These are phyloP conservation scores for Neurospora sp. DNA, from an alignment of 495 filamentous ascomycete genomes.

Conservation along the genomic window DNA sequence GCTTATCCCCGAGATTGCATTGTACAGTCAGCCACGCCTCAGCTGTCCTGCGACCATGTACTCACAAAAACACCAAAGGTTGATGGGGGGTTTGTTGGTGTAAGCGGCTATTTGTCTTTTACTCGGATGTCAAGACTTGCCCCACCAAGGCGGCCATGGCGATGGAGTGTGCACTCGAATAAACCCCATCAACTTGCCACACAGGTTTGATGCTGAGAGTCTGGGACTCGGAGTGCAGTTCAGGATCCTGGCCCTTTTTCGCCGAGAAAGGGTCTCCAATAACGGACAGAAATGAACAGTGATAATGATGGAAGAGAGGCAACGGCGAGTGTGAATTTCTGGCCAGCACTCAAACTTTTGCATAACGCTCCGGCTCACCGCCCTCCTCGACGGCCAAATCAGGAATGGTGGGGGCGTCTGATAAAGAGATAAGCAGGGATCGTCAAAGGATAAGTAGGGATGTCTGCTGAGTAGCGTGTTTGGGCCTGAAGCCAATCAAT, in stretches of 20 bases:
- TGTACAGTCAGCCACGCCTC: neutral
- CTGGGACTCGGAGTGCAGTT: neutral
- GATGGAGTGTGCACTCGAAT: neutral
- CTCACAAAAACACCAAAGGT: neutral
- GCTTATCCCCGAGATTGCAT: neutral
- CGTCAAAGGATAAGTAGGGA: conserved; percentile 9
- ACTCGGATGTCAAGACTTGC: neutral
- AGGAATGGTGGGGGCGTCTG: conserved; percentile 8
- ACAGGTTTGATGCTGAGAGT: neutral
- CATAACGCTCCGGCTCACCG: conserved; percentile 16
- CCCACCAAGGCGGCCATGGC: neutral
- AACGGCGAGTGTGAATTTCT: neutral
- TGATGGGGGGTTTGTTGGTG: neutral
- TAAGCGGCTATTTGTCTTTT: too few relatives aligned
- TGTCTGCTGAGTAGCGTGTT: conserved; percentile 4
- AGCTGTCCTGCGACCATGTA: neutral
- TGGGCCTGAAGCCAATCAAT: conserved; percentile 13
- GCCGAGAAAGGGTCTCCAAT: neutral
- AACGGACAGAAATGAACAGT: neutral
- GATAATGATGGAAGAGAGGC: neutral
- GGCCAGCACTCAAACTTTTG: conserved; percentile 8
- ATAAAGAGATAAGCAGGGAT: conserved; percentile 25
- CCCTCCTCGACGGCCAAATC: conserved; percentile 10
- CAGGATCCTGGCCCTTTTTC: neutral
- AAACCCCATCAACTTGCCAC: neutral